Percentiles rank a stretch among this genome's conserved stretches.
These are phyloP conservation scores for Mycena indigotica DNA, from an alignment of 768 basidiomycete genomes.

Conservation along the genomic window DNA sequence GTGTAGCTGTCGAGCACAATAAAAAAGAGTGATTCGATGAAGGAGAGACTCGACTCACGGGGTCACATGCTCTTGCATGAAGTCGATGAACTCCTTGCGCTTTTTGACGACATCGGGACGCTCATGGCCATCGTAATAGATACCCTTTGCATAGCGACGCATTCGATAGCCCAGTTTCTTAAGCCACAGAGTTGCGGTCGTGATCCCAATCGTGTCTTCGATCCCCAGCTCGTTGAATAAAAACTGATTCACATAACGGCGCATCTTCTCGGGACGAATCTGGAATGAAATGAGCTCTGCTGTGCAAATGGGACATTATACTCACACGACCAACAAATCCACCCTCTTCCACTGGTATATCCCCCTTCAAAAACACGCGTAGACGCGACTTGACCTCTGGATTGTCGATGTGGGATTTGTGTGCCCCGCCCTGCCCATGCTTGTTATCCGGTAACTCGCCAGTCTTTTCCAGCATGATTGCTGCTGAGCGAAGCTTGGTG, in stretches of 20 bases:
- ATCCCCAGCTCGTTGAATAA: conserved; percentile 15
- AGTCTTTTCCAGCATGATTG: neutral
- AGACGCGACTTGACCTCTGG: neutral
- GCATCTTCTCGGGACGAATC: conserved; percentile 16
- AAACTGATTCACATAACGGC: conserved; percentile 13
- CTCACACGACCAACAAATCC: neutral
- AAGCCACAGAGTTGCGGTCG: conserved; percentile 13
- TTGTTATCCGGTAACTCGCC: conserved; percentile 17
- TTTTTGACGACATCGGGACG: conserved; percentile 25
- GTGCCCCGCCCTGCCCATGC: conserved; percentile 14
- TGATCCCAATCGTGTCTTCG: conserved; percentile 10
- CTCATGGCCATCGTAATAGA: conserved; percentile 28
- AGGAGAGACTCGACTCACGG: neutral
- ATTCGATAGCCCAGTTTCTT: conserved; percentile 19
- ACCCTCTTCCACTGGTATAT: conserved; percentile 1
- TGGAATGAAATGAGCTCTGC: neutral
- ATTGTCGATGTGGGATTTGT: conserved; percentile 7
- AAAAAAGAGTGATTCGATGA: neutral
- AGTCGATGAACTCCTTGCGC: conserved; percentile 15
- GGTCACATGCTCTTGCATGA: conserved; percentile 1
- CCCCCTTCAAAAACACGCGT: conserved; percentile 4
- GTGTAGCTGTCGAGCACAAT: conserved; percentile 3
- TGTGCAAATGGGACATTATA: neutral
- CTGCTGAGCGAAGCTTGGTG: neutral
- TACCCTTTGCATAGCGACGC: conserved; percentile 14